Conservation (phyloP, 129 eudicot species). For the Apium graveolens region DNA sequence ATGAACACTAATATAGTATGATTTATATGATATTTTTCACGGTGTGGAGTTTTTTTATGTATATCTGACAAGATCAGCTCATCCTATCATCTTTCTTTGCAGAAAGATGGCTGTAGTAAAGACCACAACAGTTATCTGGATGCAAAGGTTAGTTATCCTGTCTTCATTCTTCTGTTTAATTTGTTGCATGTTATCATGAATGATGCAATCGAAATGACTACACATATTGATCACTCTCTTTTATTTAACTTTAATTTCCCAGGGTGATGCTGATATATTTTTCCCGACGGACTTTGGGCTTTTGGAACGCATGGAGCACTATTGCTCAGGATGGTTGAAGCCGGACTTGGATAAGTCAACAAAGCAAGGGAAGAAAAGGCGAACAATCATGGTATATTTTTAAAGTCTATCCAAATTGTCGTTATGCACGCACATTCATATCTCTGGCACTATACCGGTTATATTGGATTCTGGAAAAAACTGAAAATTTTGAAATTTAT, state of each 20-base stretch:
- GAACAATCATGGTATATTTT: constrained; percentile 61
- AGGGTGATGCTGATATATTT: constrained; percentile 98
- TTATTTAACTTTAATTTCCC: constrained; percentile 11
- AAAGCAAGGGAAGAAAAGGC: constrained; percentile 81
- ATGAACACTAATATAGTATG: neutral
- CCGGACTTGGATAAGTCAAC: constrained; percentile 34
- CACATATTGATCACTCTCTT: neutral
- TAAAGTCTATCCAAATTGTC: neutral
- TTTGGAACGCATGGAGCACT: constrained; percentile 81
- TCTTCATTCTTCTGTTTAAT: neutral
- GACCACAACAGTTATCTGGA: constrained; percentile 78
- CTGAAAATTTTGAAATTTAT: neutral
- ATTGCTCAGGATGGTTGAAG: constrained; percentile 79
- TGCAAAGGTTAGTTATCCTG: constrained; percentile 61
- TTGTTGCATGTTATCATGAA: neutral
- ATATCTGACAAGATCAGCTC: constrained; percentile 1
- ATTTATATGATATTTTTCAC: neutral
- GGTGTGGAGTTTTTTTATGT: neutral
- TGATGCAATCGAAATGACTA: neutral
- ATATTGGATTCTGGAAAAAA: neutral
- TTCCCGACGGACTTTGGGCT: constrained; percentile 95
- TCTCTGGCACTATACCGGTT: too few relatives aligned
- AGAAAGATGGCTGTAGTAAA: constrained; percentile 79
- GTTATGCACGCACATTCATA: neutral
- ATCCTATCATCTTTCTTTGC: constrained; percentile 21